phyloP scores from a whole-genome alignment of 352 stramenopile genomes.

The Phytopythium vexans region DNA sequence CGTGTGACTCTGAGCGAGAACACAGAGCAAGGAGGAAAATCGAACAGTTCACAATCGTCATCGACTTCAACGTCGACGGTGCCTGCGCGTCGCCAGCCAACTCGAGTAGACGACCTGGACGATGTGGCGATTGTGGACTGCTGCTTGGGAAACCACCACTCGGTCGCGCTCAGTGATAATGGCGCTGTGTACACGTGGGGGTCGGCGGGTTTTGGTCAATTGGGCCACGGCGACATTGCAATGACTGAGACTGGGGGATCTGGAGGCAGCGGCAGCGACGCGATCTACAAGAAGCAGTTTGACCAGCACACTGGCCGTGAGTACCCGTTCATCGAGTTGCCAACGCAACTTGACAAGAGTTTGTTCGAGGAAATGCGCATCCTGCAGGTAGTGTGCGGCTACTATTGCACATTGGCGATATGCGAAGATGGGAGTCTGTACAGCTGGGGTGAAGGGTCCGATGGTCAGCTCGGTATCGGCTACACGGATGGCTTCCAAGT shows the following conservation, averaged over 20 bases:
- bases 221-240: constrained; percentile 68
- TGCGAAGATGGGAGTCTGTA: constrained; percentile 73
- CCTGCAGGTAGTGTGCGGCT: constrained; percentile 63
- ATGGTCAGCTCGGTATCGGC: constrained; percentile 63
- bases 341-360: constrained; percentile 64
- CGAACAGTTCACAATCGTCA: neutral
- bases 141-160: constrained; percentile 60
- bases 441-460: constrained; percentile 71
- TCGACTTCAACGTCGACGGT: constrained; percentile 4
- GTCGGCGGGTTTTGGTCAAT: constrained; percentile 57
- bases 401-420: constrained; percentile 69
- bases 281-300: constrained; percentile 65
- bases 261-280: constrained; percentile 19
- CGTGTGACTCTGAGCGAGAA: neutral
- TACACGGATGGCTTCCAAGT: constrained; percentile 65
- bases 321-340: constrained; percentile 65
- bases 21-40: neutral
- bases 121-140: constrained; percentile 44
- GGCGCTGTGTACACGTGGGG: constrained; percentile 73
- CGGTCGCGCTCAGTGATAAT: constrained; percentile 54
- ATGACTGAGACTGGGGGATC: constrained; percentile 12
- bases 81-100: constrained; percentile 33
- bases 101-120: constrained; percentile 63
- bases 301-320: constrained; percentile 63
- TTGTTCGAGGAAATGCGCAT: constrained; percentile 76